Evolutionary conservation across 78 protist species (phyloP).

Genomic region (Dictyostelium intermedium): DNA sequence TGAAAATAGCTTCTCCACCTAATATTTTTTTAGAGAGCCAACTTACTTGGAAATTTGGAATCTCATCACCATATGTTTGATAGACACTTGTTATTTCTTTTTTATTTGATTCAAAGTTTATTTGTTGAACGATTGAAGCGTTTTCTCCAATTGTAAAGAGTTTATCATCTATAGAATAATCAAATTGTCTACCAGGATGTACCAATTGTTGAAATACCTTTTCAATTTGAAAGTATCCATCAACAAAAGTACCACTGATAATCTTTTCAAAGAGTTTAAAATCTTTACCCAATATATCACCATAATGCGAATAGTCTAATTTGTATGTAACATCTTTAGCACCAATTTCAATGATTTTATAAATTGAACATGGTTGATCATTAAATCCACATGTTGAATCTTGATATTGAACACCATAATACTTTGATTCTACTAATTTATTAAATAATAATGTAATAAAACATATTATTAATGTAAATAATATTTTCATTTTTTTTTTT

Average conservation of each 20-base stretch:
- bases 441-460: neutral
- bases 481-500: neutral
- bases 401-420: neutral
- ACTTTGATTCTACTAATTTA: neutral
- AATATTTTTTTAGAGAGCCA: neutral
- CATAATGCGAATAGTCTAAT: neutral
- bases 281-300: neutral
- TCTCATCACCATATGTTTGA: neutral
- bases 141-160: neutral
- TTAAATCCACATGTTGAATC: neutral
- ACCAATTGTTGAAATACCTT: neutral
- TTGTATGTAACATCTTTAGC: neutral
- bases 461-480: neutral
- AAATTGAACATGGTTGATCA: neutral
- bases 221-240: neutral
- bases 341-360: neutral
- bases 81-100: neutral
- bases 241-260: neutral
- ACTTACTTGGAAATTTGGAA: neutral
- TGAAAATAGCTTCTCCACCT: neutral
- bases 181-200: neutral
- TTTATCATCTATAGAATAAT: neutral
- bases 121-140: neutral
- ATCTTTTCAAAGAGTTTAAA: neutral
- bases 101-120: neutral